Conservation (phyloP, 257 asterid genomes). For the Solanum stenotomum region DNA sequence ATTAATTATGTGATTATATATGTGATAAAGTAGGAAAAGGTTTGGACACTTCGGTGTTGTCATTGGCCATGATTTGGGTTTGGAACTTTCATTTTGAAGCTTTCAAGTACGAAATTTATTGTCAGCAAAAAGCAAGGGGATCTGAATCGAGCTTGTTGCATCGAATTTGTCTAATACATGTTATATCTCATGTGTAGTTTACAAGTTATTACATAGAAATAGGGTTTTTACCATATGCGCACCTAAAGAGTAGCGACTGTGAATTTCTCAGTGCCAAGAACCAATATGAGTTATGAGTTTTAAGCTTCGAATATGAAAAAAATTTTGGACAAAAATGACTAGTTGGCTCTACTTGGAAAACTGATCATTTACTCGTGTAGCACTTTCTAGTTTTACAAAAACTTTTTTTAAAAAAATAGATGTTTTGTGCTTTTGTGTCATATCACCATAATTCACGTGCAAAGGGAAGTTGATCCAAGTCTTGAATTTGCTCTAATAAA, state of each 20-base stretch:
- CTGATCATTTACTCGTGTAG: neutral
- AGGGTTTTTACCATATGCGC: rapidly evolving
- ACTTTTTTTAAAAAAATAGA: neutral
- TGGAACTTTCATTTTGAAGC: too few relatives aligned
- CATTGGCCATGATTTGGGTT: neutral
- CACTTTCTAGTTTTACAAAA: neutral
- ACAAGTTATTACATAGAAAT: too few relatives aligned
- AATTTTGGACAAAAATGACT: neutral
- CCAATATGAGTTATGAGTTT: neutral
- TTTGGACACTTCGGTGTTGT: neutral
- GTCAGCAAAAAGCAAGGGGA: neutral
- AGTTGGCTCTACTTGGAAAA: neutral
- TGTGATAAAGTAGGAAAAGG: neutral
- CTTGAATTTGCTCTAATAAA: neutral
- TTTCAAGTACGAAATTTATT: rapidly evolving
- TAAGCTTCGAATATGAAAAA: too few relatives aligned
- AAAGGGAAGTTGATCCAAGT: neutral
- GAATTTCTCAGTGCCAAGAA: too few relatives aligned
- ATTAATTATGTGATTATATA: neutral
- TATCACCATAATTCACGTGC: neutral
- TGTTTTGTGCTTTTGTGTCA: neutral
- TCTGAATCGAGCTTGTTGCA: neutral
- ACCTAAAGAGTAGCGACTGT: rapidly evolving
- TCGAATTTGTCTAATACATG: too few relatives aligned
- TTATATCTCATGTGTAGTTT: too few relatives aligned